Evolutionary conservation across 164 flowering plant species (phyloP), one percentile per base, ranked within the genome.

Genomic region (Warburgia ugandensis): DNA sequence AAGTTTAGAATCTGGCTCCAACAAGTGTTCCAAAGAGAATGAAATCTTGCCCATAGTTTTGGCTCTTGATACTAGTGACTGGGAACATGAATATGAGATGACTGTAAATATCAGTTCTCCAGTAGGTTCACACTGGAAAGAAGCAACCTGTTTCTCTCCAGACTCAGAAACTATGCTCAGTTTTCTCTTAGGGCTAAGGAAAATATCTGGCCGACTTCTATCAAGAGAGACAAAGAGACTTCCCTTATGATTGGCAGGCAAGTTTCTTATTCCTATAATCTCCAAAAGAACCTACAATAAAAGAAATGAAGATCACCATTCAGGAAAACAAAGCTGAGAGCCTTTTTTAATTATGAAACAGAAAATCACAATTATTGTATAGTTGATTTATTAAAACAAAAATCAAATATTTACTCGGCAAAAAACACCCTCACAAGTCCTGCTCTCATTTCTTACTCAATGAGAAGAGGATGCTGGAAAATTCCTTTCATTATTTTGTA

Each of bases 51-150:
- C 96, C 58, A 88, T 6, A 25, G 66, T 25, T 67, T 71, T 77
- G 21, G 61, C 33, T 38, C 56, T 79, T 42, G 65, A 37, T 48
- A 75, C 28, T 5, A 70, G 64, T 45, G 73, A 58, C 54, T 52
- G 66, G 49, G 83, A 73, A 67, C 70, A 25, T 33, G 73, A 63
- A 8, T 57, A 66, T 25, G 67, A 75, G 41, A 68, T 42, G 41
- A 92, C 87, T 62, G 77, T 86, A 63, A 92, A 72, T 8, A 72
- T 49, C 42, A 92, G 65, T 50, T 80, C 74, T 53, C 94, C 99
- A 21, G 52, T 64, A 22, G 94, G 77, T 65, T 88, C 83, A 72
- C 96, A 92, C 45, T 73, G 81, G 66, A 92, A 88, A 14, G 56
- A 50, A 58, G 85, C 81, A 53, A 79, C 80, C 45, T 81, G 77